Evolutionary conservation across 257 asterid species (phyloP).

Genomic region (Plantago major): DNA sequence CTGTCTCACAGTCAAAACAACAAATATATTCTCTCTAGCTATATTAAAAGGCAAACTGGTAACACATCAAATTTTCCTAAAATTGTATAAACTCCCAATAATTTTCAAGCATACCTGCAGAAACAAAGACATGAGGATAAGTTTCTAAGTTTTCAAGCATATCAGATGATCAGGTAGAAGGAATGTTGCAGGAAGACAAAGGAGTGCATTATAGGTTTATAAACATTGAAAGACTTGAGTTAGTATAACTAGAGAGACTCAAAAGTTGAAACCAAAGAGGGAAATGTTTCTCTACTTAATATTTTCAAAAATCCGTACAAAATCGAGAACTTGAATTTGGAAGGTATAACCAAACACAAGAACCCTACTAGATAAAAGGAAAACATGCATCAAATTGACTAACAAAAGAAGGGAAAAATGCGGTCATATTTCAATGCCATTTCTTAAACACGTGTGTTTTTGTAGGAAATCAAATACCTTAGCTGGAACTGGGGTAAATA

Average conservation of each 20-base stretch:
- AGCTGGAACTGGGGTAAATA: constrained; percentile 17
- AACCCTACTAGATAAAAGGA: not conserved
- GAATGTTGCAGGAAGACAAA: not conserved
- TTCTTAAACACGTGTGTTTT: not conserved
- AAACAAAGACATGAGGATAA: not conserved
- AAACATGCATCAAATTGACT: not conserved
- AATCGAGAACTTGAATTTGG: not conserved
- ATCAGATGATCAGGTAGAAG: not conserved
- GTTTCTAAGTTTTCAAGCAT: too few relatives aligned
- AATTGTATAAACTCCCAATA: constrained; percentile 10
- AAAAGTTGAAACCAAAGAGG: too few relatives aligned
- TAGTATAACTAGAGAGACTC: not conserved
- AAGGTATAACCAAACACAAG: not conserved
- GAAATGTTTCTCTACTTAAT: too few relatives aligned
- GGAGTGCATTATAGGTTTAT: not conserved
- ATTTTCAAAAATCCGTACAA: not conserved
- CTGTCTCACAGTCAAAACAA: constrained; percentile 21
- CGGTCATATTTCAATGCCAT: not conserved
- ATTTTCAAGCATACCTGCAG: constrained; percentile 30
- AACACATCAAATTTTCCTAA: constrained; percentile 24
- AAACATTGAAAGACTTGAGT: not conserved
- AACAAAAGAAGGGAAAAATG: too few relatives aligned
- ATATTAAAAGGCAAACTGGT: constrained; percentile 15
- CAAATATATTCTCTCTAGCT: constrained; percentile 20
- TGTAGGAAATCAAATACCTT: constrained; percentile 20